Percentiles rank a stretch among this genome's conserved stretches.
These are phyloP conservation scores for Macrophomina tecta DNA, from an alignment of 2,329 filamentous ascomycete genomes.

Conservation along the genomic window DNA sequence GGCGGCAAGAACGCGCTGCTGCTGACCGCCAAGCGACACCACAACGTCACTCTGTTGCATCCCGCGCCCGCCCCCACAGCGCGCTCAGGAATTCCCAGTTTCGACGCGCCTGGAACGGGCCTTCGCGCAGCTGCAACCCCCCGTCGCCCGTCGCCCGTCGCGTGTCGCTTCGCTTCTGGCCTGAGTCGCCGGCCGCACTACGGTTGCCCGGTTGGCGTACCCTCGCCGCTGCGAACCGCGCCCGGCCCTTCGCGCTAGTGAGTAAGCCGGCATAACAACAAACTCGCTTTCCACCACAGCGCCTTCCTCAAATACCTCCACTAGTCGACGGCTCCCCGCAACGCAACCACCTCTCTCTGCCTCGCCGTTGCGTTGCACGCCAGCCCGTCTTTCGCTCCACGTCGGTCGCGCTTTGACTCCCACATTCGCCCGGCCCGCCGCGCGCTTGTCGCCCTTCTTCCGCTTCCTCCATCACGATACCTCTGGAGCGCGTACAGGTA, in stretches of 20 bases:
- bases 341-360: constrained; percentile 19
- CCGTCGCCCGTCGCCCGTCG: not conserved
- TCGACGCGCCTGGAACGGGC: not conserved
- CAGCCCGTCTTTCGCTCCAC: constrained; percentile 12
- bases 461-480: not conserved
- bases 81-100: not conserved
- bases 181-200: constrained; percentile 23
- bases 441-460: not conserved
- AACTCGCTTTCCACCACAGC: constrained; percentile 36
- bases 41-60: not conserved
- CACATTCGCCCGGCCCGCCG: not conserved
- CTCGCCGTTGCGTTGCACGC: not conserved
- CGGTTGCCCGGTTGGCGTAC: constrained; percentile 24
- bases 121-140: not conserved
- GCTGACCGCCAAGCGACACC: constrained; percentile 7
- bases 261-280: constrained; percentile 39
- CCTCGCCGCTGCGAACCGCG: constrained; percentile 5
- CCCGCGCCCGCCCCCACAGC: not conserved
- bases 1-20: constrained; percentile 10
- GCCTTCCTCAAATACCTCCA: constrained; percentile 34
- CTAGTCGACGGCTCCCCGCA: constrained; percentile 32
- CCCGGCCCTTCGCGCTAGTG: constrained; percentile 22
- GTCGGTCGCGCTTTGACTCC: constrained; percentile 23
- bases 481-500: constrained; percentile 17
- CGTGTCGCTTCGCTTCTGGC: constrained; percentile 21